phyloP scores from a whole-genome alignment of 2,329 filamentous ascomycete genomes.

The Alternaria sp. region DNA sequence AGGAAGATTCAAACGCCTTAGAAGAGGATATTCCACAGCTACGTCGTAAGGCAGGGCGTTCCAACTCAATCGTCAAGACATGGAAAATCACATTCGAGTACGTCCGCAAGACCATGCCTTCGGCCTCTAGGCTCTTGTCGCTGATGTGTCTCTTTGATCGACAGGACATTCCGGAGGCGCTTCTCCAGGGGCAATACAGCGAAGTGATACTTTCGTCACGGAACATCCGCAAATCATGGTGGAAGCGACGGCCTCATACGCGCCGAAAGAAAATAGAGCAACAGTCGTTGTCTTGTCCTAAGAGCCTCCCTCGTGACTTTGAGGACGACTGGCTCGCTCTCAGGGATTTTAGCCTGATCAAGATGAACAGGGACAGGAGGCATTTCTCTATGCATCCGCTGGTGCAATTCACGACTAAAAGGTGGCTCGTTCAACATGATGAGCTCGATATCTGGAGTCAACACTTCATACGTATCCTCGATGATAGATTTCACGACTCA shows the following conservation, averaged over 20 bases:
- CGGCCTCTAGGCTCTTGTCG: constrained; percentile 52
- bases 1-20: not conserved
- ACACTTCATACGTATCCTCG: not conserved
- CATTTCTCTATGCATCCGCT: not conserved
- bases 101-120: not conserved
- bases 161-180: constrained; percentile 27
- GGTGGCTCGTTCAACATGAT: not conserved
- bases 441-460: not conserved
- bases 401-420: not conserved
- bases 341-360: not conserved
- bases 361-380: not conserved
- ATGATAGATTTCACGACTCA: not conserved
- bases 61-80: constrained; percentile 45
- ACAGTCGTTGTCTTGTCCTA: not conserved
- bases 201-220: not conserved
- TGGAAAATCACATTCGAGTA: constrained; percentile 37
- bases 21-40: constrained; percentile 15
- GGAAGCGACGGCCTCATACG: not conserved
- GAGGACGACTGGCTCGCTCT: not conserved
- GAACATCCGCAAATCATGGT: not conserved
- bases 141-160: constrained; percentile 37
- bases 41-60: not conserved
- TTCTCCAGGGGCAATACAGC: constrained; percentile 21
- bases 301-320: not conserved
- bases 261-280: not conserved